Evolutionary conservation across 2,329 filamentous ascomycete species (phyloP).

Genomic region (Aspergillus felis): DNA sequence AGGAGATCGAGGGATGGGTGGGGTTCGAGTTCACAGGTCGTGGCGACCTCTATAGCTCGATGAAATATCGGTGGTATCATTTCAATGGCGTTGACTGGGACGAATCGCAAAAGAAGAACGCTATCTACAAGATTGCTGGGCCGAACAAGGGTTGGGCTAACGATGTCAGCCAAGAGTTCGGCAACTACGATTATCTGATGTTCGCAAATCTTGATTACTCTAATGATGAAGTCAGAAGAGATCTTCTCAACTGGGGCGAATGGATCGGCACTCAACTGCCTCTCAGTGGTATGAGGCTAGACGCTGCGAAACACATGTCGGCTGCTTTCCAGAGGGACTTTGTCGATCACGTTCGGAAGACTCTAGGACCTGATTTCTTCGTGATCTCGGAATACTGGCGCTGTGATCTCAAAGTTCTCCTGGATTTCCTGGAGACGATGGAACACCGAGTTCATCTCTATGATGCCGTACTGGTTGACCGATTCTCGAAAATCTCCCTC

Average conservation of each 20-base stretch:
- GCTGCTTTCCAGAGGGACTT: constrained; percentile 64
- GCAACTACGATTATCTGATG: constrained; percentile 68
- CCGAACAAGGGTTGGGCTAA: constrained; percentile 62
- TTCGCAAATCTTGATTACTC: constrained; percentile 67
- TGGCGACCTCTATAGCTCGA: constrained; percentile 54
- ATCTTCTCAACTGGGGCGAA: constrained; percentile 63
- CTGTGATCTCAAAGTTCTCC: constrained; percentile 53
- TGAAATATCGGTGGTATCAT: constrained; percentile 65
- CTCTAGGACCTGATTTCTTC: constrained; percentile 54
- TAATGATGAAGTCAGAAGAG: constrained; percentile 59
- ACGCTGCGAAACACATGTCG: constrained; percentile 70
- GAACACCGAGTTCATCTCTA: constrained; percentile 59
- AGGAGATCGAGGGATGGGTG: constrained; percentile 65
- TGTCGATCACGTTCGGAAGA: constrained; percentile 53
- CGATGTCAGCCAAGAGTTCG: constrained; percentile 59
- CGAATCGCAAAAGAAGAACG: constrained; percentile 52
- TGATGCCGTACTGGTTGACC: constrained; percentile 66
- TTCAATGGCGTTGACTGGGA: constrained; percentile 68
- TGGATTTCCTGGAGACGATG: constrained; percentile 56
- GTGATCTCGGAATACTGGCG: constrained; percentile 69
- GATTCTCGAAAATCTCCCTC: constrained; percentile 59
- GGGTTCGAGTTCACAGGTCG: constrained; percentile 64
- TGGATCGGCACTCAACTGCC: constrained; percentile 63
- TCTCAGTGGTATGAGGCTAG: constrained; percentile 64
- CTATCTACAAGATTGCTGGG: constrained; percentile 63